A percentile compares a stretch with the other conserved stretches of the same genome.
These are phyloP conservation scores for Panaeolus cyanescens DNA, from an alignment of 768 basidiomycete genomes.

Conservation along the genomic window DNA sequence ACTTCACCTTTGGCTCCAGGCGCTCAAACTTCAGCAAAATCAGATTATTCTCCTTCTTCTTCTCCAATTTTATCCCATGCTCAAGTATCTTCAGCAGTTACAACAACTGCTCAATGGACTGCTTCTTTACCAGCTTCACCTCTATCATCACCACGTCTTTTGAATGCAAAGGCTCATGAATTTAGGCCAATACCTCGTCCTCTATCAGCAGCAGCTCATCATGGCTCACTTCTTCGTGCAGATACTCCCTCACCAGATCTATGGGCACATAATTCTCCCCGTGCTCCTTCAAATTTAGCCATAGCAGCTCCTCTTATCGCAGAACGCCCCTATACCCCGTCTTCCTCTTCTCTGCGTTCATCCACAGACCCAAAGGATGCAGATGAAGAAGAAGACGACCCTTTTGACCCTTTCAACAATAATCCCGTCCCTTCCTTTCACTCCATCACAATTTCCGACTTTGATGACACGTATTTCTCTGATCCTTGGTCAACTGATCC, in stretches of 20 bases:
- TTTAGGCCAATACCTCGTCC: slow-evolving; percentile 86
- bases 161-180: slow-evolving; percentile 89
- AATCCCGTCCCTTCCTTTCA: slow-evolving; percentile 58
- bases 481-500: slow-evolving; percentile 42
- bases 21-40: slow-evolving; percentile 40
- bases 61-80: slow-evolving; percentile 67
- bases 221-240: slow-evolving; percentile 53
- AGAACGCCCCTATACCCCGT: slow-evolving; percentile 72
- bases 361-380: slow-evolving; percentile 50
- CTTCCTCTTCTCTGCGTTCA: slow-evolving; percentile 65
- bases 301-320: slow-evolving; percentile 90
- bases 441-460: slow-evolving; percentile 63
- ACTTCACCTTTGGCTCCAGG: slow-evolving; percentile 75
- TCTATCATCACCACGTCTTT: slow-evolving; percentile 77
- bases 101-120: slow-evolving; percentile 68
- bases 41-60: slow-evolving; percentile 61
- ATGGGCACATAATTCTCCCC: slow-evolving; percentile 77
- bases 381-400: slow-evolving; percentile 70
- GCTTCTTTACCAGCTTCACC: slow-evolving; percentile 85
- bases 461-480: slow-evolving; percentile 43
- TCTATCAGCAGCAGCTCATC: slow-evolving; percentile 69
- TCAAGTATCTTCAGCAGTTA: slow-evolving; percentile 28
- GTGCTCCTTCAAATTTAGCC: slow-evolving; percentile 82
- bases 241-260: slow-evolving; percentile 90
- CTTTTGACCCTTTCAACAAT: slow-evolving; percentile 76